phyloP scores from a whole-genome alignment of 1,284 basidiomycete species.

The Ustilago vetiveriae region DNA sequence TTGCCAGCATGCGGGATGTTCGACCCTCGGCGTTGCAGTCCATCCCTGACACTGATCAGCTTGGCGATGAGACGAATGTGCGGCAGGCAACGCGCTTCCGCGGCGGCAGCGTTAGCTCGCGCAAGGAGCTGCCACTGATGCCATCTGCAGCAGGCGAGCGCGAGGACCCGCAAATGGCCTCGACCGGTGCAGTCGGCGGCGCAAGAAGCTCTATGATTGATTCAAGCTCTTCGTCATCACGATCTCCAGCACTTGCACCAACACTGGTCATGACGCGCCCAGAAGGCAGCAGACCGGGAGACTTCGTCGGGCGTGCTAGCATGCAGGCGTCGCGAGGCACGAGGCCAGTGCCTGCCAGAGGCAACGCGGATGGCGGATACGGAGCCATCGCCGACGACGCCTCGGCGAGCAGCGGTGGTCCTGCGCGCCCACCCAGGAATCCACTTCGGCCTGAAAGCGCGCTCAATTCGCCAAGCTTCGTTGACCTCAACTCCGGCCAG shows the following conservation, averaged over 20 bases:
- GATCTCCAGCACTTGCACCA: slow-evolving; percentile 13
- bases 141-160: slow-evolving; percentile 7
- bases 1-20: slow-evolving; percentile 28
- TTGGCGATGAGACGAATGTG: slow-evolving; percentile 5
- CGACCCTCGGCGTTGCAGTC: slow-evolving; percentile 18
- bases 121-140: slow-evolving; percentile 42
- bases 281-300: not conserved
- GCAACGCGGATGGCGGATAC: slow-evolving; percentile 7
- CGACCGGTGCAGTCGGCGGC: slow-evolving; percentile 12
- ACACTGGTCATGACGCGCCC: slow-evolving; percentile 3
- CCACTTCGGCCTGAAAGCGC: slow-evolving; percentile 34
- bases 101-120: slow-evolving; percentile 15
- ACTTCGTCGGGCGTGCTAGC: slow-evolving; percentile 11
- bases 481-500: slow-evolving; percentile 9
- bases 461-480: slow-evolving; percentile 21
- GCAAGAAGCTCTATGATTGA: slow-evolving; percentile 19
- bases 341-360: slow-evolving; percentile 1
- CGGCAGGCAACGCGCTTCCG: slow-evolving; percentile 20
- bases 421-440: slow-evolving; percentile 32
- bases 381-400: slow-evolving; percentile 19
- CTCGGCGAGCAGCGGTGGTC: slow-evolving; percentile 15
- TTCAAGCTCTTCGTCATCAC: slow-evolving; percentile 6
- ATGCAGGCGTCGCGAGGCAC: slow-evolving; percentile 22
- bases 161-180: slow-evolving; percentile 13
- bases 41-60: slow-evolving; percentile 25